Percentiles rank a stretch among this genome's conserved stretches.
These are phyloP conservation scores for Penicillium rolfsii DNA, from an alignment of 2,329 filamentous ascomycete genomes.

Conservation along the genomic window DNA sequence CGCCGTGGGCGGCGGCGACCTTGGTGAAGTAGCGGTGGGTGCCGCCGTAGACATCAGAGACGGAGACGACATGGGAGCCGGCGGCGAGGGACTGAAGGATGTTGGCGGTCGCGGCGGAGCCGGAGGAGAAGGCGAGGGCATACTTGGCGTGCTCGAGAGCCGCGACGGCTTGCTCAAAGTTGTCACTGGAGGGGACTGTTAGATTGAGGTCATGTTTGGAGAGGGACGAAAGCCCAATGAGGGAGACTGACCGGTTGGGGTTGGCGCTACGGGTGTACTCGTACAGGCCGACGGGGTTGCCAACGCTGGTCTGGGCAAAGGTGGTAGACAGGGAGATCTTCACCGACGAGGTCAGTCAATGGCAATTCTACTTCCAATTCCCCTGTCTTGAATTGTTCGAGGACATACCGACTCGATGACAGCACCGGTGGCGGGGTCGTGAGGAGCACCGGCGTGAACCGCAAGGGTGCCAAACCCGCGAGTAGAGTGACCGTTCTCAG, in stretches of 20 bases:
- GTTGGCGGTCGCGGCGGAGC: conserved; percentile 88
- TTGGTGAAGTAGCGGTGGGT: conserved; percentile 99
- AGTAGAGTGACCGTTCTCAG: conserved; percentile 57
- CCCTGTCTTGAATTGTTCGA: not conserved
- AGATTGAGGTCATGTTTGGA: not conserved
- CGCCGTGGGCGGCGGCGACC: conserved; percentile 90
- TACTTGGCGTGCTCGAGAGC: conserved; percentile 90
- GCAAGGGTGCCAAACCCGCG: conserved; percentile 90
- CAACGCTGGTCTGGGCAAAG: conserved; percentile 87
- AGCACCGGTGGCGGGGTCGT: conserved; percentile 88
- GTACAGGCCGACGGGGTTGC: conserved; percentile 82
- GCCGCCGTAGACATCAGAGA: conserved; percentile 96
- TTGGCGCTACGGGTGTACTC: conserved; percentile 95
- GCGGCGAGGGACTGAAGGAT: conserved; percentile 90
- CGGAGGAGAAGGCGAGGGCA: conserved; percentile 91
- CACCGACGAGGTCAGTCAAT: not conserved
- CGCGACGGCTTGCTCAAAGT: conserved; percentile 90
- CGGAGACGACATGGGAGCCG: conserved; percentile 91
- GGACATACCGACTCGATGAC: conserved; percentile 78
- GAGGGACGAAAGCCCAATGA: not conserved
- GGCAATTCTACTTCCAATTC: conserved; percentile 9
- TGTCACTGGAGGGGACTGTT: conserved; percentile 58
- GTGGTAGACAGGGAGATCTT: conserved; percentile 94
- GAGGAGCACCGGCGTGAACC: conserved; percentile 88
- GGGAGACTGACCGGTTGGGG: conserved; percentile 69